These are phyloP conservation scores for Pelargonium australe DNA, from an alignment of 441 rosid species.

Conservation along the genomic window DNA sequence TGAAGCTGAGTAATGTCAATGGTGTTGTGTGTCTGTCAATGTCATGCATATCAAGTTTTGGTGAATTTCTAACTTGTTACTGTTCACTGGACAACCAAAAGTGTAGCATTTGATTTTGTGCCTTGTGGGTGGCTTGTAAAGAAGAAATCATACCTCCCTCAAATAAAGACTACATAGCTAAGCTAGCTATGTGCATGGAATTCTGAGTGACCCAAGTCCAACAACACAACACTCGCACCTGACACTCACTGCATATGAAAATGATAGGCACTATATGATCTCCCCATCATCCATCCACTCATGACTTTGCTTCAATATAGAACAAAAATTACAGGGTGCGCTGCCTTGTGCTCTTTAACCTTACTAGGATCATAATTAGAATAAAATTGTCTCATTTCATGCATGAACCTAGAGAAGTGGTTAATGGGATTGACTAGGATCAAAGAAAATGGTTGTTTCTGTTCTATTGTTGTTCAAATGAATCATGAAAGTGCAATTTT, in stretches of 20 bases:
- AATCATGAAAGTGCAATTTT: background rate
- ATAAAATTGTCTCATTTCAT: no score
- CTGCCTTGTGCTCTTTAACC: background rate
- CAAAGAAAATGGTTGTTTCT: background rate
- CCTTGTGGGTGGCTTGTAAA: conserved; percentile 6
- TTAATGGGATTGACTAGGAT: background rate
- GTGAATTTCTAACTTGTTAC: background rate
- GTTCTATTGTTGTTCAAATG: background rate
- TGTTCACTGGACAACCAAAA: background rate
- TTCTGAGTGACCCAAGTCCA: conserved; percentile 2
- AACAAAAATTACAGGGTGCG: background rate
- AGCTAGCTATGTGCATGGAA: background rate
- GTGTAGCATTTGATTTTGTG: conserved; percentile 3
- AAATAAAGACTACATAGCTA: background rate
- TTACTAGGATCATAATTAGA: background rate
- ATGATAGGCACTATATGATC: conserved; percentile 3
- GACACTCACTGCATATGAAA: conserved; percentile 7
- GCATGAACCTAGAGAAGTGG: no score
- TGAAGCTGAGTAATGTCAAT: background rate
- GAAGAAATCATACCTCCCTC: conserved; percentile 9
- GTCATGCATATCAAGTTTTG: conserved; percentile 1
- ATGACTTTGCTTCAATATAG: conserved; percentile 1
- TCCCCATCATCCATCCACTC: background rate
- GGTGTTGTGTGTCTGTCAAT: background rate
- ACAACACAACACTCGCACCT: conserved; percentile 3